A percentile compares a stretch with the other conserved stretches of the same genome.
These are phyloP conservation scores for Termitomyces bulborhizus DNA, from an alignment of 768 basidiomycete species.

Conservation along the genomic window DNA sequence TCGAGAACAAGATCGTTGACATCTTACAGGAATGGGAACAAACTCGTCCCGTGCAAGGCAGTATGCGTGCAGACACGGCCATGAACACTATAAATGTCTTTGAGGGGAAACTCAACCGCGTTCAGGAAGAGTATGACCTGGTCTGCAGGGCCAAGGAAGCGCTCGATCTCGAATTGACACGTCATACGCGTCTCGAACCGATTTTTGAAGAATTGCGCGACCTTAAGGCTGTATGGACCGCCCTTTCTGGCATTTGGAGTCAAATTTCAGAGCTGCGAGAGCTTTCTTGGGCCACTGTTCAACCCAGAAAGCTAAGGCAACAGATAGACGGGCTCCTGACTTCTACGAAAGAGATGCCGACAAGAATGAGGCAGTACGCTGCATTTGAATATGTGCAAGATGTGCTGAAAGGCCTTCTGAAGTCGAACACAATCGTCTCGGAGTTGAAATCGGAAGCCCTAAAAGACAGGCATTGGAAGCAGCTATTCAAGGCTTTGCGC, in stretches of 20 bases:
- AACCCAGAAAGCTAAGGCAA: conserved; percentile 91
- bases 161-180: conserved; percentile 84
- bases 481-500: conserved; percentile 85
- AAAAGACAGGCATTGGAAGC: conserved; percentile 98
- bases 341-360: conserved; percentile 99
- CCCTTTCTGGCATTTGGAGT: conserved; percentile 94
- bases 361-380: conserved; percentile 96
- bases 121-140: conserved; percentile 93
- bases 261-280: conserved; percentile 89
- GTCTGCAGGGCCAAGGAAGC: conserved; percentile 97
- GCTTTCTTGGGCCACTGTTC: conserved; percentile 84
- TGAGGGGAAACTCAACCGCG: conserved; percentile 82
- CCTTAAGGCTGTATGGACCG: conserved; percentile 98
- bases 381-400: conserved; percentile 99
- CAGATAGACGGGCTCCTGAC: conserved; percentile 86
- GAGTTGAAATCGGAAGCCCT: conserved; percentile 97
- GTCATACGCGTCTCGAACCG: conserved; percentile 87
- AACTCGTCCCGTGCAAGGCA: conserved; percentile 94
- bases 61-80: conserved; percentile 92
- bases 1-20: conserved; percentile 93
- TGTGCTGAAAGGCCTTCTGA: conserved; percentile 74
- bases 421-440: conserved; percentile 83
- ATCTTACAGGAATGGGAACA: conserved; percentile 91
- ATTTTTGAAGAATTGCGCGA: conserved; percentile 94
- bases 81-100: conserved; percentile 96